Base-by-base conservation (phyloP, 495 filamentous ascomycete species). In the Polyplosphaeria fusca region DNA sequence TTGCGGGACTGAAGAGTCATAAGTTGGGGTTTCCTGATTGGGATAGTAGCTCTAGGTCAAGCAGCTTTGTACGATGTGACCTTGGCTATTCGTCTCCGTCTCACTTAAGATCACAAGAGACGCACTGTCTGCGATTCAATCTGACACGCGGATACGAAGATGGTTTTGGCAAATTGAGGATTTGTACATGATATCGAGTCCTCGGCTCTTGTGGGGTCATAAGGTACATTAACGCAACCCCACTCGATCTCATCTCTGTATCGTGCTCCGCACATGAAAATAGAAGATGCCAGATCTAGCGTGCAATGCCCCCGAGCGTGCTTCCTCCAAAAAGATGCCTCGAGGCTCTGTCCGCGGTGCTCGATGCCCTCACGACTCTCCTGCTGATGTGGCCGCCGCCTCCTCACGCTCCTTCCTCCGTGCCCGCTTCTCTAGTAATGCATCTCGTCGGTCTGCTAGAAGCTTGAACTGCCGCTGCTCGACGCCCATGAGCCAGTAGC, bases 401-500 rank as follows among this genome's bases (percentile, higher is more conserved):
- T 61, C 58, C 35, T 66, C 61, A 9, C 58, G 40, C 49, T 58
- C 42, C 51, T 53, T 54, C 42, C 53, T 62, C 41, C 63, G 52
- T 25, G 55, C 61, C 48, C 61, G 47, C 83, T 96, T 98, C 74
- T 95, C 94, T 19, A 97, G 74, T 63, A 98, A 79, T 30, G 74
- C 69, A 62, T 85, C 79, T 70, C 86, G 85, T 65, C 90, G 85
- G 69, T 89, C 85, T 60, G 79, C 76, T 39, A 98, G 77, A 48
- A 90, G 78, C 53, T 79, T 79, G 45, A 82, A 76, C 75, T 96
- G 92, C 56, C 84, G 77, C 65, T 83, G 69, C 70, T 94, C 87
- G 37, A 96, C 87, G 50, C 87, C 87, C 76, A 86, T 82, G 62
- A 98, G 74, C 89, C 91, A 97, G 79, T 96, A 97, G 50, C 93